Evolutionary conservation across 1,284 basidiomycete genomes (phyloP).

Genomic region (Cryptococcus depauperatus): DNA sequence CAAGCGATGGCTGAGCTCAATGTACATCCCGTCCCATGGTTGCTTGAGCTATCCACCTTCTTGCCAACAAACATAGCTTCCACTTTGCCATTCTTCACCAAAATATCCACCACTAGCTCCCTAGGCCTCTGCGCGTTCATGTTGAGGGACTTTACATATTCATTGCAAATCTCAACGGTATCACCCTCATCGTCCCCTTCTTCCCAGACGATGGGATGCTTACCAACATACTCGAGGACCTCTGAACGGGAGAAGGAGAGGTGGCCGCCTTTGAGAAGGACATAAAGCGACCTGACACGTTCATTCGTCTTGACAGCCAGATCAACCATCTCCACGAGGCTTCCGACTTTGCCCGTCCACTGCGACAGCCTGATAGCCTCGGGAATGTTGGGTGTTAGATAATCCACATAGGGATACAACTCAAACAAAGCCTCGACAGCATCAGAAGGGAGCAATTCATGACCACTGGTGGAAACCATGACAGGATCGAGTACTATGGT

Average conservation of each 20-base stretch:
- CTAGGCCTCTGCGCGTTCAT: background rate
- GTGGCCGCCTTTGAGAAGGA: slow-evolving; percentile 87
- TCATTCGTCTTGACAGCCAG: slow-evolving; percentile 54
- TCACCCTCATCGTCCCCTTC: slow-evolving; percentile 21
- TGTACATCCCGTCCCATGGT: slow-evolving; percentile 93
- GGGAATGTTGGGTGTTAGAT: slow-evolving; percentile 81
- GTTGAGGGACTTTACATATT: slow-evolving; percentile 11
- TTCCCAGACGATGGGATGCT: slow-evolving; percentile 17
- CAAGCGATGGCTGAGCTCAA: slow-evolving; percentile 74
- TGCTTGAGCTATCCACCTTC: slow-evolving; percentile 60
- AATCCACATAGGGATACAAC: slow-evolving; percentile 62
- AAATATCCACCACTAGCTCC: slow-evolving; percentile 65
- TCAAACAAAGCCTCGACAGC: slow-evolving; percentile 60
- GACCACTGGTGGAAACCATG: slow-evolving; percentile 86
- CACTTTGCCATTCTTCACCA: slow-evolving; percentile 46
- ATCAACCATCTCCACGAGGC: slow-evolving; percentile 59
- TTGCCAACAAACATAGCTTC: slow-evolving; percentile 58
- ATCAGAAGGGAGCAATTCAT: slow-evolving; percentile 61
- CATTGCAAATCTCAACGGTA: slow-evolving; percentile 21
- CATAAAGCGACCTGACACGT: slow-evolving; percentile 51
- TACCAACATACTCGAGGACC: slow-evolving; percentile 34
- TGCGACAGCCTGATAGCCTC: slow-evolving; percentile 59
- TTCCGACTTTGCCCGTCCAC: slow-evolving; percentile 22
- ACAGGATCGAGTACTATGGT: slow-evolving; percentile 79
- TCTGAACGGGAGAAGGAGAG: slow-evolving; percentile 50